Base-by-base conservation (phyloP, 352 stramenopile genomes). In the Phytophthora ramorum region DNA sequence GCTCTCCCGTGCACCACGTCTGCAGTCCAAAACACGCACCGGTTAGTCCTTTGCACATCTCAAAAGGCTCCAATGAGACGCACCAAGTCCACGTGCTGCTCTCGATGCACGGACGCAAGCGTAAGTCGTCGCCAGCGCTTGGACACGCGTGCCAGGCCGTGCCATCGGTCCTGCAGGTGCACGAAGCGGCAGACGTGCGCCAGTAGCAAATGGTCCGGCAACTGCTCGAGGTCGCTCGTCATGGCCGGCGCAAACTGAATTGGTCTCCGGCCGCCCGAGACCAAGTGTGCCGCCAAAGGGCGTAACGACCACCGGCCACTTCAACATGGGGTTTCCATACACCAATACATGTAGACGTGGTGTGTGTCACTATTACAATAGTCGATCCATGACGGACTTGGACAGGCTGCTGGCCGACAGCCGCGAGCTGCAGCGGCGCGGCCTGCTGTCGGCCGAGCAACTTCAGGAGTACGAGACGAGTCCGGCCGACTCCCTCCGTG, bases 1-100 rank as follows among this genome's bases (percentile, higher is more conserved):
- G 52, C 40, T 91, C 70, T 1, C 86, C 76, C 3, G 81, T 83
- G 69, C 82, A 91, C 86, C 86, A 94, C 1, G 79, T 92, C 84
- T 92, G 35, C 43, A 65, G 4, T 19, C 7, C 20, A 4, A 45
- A 22, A 64, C 7, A 38, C 28, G 49, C 20, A 7, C 9, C 7
- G 17, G 9, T 67, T 28, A 58, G 32, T 50, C 24, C 13, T 6
- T 14, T 40, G 12, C 24, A 10, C 16, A 37, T 8, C 28, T 32
- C 28, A 38, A 28, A 34, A 38, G 4, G 8, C 24, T 30, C 20
- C 19, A 12, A 34, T 16, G 10, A 0, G 6, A 76, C 78, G 54
- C 52, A 92, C 85, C 52, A 92, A 65, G 43, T 94, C 85, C 10
- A 87, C 61, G 49, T 79, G 56, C 32, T 44, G 48, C 37, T 88